These are phyloP conservation scores for Colletotrichum somersetense DNA, from an alignment of 2,329 filamentous ascomycete species.

Conservation along the genomic window DNA sequence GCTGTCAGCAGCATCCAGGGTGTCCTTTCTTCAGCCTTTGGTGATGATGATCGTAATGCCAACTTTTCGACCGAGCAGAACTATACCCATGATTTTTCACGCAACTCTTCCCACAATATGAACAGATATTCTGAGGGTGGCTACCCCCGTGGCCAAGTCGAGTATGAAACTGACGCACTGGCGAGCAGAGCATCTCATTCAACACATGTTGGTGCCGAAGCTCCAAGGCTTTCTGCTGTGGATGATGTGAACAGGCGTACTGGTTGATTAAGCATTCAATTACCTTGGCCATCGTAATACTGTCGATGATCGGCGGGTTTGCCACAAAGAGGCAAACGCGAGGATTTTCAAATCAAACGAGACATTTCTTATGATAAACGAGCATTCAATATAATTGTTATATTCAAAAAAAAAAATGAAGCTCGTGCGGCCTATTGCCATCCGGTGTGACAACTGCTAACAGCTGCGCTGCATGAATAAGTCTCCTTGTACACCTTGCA, in stretches of 20 bases:
- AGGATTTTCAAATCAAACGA: rapidly evolving
- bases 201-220: neutral
- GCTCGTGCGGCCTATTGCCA: too few relatives aligned
- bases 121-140: rapidly evolving
- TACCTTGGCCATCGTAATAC: neutral
- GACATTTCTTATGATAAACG: neutral
- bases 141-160: neutral
- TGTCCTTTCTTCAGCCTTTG: neutral
- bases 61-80: neutral
- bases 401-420: too few relatives aligned
- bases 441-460: too few relatives aligned
- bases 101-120: neutral
- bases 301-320: neutral
- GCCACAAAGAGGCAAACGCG: rapidly evolving
- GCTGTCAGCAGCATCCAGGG: neutral
- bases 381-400: neutral
- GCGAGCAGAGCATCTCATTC: neutral
- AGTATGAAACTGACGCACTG: neutral
- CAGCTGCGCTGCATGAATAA: too few relatives aligned
- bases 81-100: neutral
- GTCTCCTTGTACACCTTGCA: too few relatives aligned
- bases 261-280: neutral
- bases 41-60: neutral
- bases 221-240: neutral
- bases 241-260: neutral